Percentiles rank a stretch among this genome's conserved stretches.
phyloP scores from a whole-genome alignment of 2,329 filamentous ascomycete species.

The Metarhizium album region DNA sequence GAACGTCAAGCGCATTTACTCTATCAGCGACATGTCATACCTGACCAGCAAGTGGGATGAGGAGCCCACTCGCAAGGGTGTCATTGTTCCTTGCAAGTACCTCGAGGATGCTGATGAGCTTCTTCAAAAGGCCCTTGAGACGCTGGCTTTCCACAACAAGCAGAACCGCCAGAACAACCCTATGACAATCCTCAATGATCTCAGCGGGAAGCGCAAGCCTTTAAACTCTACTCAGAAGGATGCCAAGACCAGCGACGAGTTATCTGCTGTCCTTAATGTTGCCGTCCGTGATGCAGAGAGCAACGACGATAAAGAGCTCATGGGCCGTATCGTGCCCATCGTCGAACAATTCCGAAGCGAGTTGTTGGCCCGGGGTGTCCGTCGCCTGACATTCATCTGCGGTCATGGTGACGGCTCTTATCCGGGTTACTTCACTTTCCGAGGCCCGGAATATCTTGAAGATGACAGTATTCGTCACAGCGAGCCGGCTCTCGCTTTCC shows the following conservation, averaged over 20 bases:
- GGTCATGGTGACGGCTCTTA: conserved; percentile 90
- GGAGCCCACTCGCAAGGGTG: conserved; percentile 81
- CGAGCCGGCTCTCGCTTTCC: conserved; percentile 94
- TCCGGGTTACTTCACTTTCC: conserved; percentile 97
- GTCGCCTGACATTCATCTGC: conserved; percentile 91
- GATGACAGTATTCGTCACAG: conserved; percentile 95
- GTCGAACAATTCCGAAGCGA: conserved; percentile 77
- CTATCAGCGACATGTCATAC: conserved; percentile 95
- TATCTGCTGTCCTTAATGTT: conserved; percentile 87
- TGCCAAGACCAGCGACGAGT: conserved; percentile 53
- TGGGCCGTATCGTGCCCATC: conserved; percentile 63
- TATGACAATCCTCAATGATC: conserved; percentile 56
- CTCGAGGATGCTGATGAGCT: conserved; percentile 89
- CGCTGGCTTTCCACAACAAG: conserved; percentile 53
- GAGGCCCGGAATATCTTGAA: conserved; percentile 78
- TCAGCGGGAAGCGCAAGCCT: conserved; percentile 61
- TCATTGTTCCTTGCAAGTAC: conserved; percentile 87
- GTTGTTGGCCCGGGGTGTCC: conserved; percentile 67
- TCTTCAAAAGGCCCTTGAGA: conserved; percentile 72
- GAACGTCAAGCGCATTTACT: conserved; percentile 73
- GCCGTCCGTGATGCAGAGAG: conserved; percentile 83
- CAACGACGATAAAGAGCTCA: conserved; percentile 68
- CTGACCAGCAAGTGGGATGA: conserved; percentile 59
- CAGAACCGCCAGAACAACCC: conserved; percentile 43
- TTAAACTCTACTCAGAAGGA: conserved; percentile 15